Conservation (phyloP, 2,329 filamentous ascomycete species). For the Penicillium sclerotigenum region DNA sequence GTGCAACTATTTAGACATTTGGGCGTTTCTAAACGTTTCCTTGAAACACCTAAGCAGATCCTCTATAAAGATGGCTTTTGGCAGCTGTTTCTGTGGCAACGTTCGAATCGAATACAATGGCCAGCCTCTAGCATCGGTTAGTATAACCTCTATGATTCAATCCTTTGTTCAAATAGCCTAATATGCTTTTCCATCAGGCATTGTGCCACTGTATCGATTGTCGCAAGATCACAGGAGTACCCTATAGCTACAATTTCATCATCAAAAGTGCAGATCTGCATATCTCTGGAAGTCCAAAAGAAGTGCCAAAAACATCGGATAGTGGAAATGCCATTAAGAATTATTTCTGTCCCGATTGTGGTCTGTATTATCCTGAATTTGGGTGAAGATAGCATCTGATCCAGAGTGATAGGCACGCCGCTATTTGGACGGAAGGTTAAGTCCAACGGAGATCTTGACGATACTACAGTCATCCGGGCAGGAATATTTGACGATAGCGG, state of each 20-base stretch:
- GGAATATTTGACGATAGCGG: conserved; percentile 35
- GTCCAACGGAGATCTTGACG: conserved; percentile 18
- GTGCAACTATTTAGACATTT: not conserved
- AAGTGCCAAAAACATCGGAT: conserved; percentile 35
- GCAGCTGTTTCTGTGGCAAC: conserved; percentile 38
- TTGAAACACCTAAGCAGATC: not conserved
- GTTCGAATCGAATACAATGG: conserved; percentile 34
- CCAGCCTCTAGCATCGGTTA: conserved; percentile 30
- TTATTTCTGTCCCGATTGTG: conserved; percentile 40
- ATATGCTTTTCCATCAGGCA: conserved; percentile 20
- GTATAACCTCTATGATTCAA: conserved; percentile 7
- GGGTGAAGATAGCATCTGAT: conserved; percentile 3
- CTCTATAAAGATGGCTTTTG: conserved; percentile 27
- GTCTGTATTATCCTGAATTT: conserved; percentile 18
- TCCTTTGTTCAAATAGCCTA: conserved; percentile 1
- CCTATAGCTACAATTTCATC: conserved; percentile 33
- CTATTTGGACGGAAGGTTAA: conserved; percentile 28
- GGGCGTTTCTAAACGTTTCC: not conserved
- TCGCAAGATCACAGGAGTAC: conserved; percentile 36
- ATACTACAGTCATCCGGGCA: conserved; percentile 32
- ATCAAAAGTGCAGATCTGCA: conserved; percentile 29
- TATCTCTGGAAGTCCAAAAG: conserved; percentile 34
- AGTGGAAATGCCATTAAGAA: conserved; percentile 37
- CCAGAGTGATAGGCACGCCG: conserved; percentile 23
- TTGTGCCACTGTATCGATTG: conserved; percentile 42